Base-by-base conservation (phyloP, 2,329 filamentous ascomycete genomes). In the Didymellaceae sp. region DNA sequence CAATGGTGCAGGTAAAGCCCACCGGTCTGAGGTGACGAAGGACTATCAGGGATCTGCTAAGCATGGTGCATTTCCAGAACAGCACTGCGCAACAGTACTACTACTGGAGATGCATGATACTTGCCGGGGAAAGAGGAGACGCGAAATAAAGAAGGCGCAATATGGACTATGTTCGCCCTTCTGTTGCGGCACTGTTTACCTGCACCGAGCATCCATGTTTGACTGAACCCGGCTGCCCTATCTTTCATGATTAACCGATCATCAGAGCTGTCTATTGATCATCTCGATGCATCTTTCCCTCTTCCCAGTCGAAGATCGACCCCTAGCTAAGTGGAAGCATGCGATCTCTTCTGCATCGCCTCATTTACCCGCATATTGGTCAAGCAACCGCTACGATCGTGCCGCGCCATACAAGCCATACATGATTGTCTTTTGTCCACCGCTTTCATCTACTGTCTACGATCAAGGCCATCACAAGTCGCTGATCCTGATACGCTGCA, bases 81-180 rank as follows among this genome's bases (percentile, higher is more conserved):
- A 54, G 45, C 55, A 47, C 58, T 56, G 52, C 45, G 45, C 31
- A 18, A 38, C 38, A 50, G 58, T 50, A 46, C 51, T 65, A 55
- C 55, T 14, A 52, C 38, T 22, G 33, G 1, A 13, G 17, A 43
- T 18, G 49, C 21, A 31, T 25, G 42, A 24, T 53, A 52, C 48
- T 49, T 52, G 47, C 41, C 59, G 55, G 56, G 52, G 50, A 62
- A 63, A 33, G 61, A 63, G 59, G 61, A 63, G 60, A 61, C 7
- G 59, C 56, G 58, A 60, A 49, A 28, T 51, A 24, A 50, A 56
- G 6, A 18, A 47, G 33, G 24, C 44, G 35, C 52, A 39, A 45
- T 55, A 53, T 31, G 45, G 52, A 52, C 56, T 58, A 58, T 35
- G 53, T 57, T 41, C 45, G 14, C 21, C 35, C 24, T 10, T 46